A percentile compares a stretch with the other conserved stretches of the same genome.
Conservation (phyloP, 306 rosid genomes). For the Cucurbita argyrosperma region DNA sequence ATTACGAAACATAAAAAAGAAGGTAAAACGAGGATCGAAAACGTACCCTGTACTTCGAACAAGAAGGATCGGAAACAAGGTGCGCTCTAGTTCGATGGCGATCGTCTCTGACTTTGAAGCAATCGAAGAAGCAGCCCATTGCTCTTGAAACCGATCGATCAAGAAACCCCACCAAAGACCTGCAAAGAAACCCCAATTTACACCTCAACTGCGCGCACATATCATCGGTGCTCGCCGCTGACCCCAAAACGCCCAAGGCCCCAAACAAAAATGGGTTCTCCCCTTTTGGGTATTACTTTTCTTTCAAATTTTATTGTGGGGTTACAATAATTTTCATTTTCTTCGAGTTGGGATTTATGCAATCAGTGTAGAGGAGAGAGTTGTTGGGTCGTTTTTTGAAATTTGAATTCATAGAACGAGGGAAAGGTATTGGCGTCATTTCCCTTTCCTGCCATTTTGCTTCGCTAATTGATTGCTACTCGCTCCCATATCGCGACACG, state of each 20-base stretch:
- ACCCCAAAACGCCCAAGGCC: neutral
- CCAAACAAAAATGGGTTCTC: neutral
- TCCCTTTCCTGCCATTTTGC: neutral
- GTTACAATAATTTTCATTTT: neutral
- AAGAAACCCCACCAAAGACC: slow-evolving; percentile 42
- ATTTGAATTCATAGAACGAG: slow-evolving; percentile 57
- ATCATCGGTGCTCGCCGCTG: slow-evolving; percentile 24
- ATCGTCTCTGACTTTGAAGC: slow-evolving; percentile 49
- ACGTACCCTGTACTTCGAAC: slow-evolving; percentile 20
- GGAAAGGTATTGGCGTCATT: slow-evolving; percentile 32
- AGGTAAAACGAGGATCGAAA: slow-evolving; percentile 3
- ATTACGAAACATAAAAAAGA: neutral
- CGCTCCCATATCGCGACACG: neutral
- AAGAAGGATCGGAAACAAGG: slow-evolving; percentile 21
- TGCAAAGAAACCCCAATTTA: slow-evolving; percentile 26
- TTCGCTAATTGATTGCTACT: neutral
- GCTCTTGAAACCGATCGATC: slow-evolving; percentile 38
- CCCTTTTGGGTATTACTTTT: slow-evolving; percentile 3
- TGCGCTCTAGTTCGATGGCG: slow-evolving; percentile 22
- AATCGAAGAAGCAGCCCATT: slow-evolving; percentile 86
- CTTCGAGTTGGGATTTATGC: slow-evolving; percentile 2
- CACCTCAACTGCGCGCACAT: slow-evolving; percentile 35
- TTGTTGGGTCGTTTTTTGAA: slow-evolving; percentile 47
- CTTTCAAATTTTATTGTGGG: slow-evolving; percentile 12
- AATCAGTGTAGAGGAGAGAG: slow-evolving; percentile 17